A percentile compares a stretch with the other conserved stretches of the same genome.
phyloP scores from a whole-genome alignment of 139 green algal genomes.

The Ettlia oleoabundans region DNA sequence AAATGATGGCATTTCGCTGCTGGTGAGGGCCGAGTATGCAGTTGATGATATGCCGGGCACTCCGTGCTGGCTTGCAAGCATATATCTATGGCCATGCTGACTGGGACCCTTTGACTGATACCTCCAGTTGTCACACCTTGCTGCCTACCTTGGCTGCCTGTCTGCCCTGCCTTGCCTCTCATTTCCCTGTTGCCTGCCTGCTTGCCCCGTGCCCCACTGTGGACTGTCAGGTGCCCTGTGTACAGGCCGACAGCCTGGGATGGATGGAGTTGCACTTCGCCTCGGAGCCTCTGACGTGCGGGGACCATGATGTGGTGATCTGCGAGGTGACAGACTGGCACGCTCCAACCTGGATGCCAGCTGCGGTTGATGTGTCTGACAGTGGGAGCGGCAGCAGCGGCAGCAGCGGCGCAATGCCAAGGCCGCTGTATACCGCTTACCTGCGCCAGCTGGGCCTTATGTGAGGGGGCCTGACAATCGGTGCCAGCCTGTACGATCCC shows the following conservation, averaged over 20 bases:
- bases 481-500: neutral
- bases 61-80: no score
- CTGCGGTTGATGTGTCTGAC: no score
- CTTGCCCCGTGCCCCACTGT: neutral
- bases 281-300: constrained; percentile 28
- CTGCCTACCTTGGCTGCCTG: no score
- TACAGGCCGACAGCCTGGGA: constrained; percentile 27
- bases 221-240: no score
- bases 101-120: no score
- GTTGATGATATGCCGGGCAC: no score
- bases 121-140: no score
- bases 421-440: constrained; percentile 51
- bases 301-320: constrained; percentile 69
- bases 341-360: no score
- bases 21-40: constrained; percentile 15
- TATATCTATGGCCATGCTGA: no score
- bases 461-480: neutral
- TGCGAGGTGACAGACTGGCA: constrained; percentile 54
- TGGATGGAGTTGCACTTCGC: constrained; percentile 57
- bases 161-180: neutral
- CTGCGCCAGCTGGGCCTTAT: constrained; percentile 41
- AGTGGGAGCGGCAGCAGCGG: neutral
- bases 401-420: neutral
- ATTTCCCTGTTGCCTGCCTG: neutral
- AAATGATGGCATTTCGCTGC: neutral